These are phyloP conservation scores for Volvox africanus DNA, from an alignment of 139 green algal genomes.

Conservation along the genomic window DNA sequence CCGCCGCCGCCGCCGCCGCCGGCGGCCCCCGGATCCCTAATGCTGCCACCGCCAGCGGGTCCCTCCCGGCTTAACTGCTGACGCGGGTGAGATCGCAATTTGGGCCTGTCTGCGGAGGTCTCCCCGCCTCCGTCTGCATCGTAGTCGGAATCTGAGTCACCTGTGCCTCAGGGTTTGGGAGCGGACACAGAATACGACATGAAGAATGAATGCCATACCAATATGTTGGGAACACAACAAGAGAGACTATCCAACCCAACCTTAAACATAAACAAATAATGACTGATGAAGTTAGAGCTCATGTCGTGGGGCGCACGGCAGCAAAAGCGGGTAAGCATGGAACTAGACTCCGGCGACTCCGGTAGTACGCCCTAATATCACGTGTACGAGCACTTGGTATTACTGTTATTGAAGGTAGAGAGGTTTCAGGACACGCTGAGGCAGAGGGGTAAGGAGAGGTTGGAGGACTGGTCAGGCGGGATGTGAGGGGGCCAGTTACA, in stretches of 20 bases:
- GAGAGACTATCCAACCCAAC: not conserved
- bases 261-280: not conserved
- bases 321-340: no score
- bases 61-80: not conserved
- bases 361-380: no score
- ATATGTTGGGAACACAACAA: not conserved
- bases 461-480: no score
- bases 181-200: not conserved
- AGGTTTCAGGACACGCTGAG: no score
- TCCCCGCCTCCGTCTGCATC: not conserved
- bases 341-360: no score
- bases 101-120: slow-evolving; percentile 12
- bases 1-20: not conserved
- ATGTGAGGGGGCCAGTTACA: no score
- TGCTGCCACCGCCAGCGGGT: not conserved
- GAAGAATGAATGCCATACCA: not conserved
- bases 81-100: not conserved
- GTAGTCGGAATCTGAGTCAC: slow-evolving; percentile 1
- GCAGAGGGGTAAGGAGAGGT: no score
- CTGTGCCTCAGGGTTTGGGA: no score
- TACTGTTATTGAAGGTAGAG: no score
- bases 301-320: no score
- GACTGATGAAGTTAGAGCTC: not conserved
- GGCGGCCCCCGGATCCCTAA: no score
- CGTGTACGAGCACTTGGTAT: no score